A percentile compares a stretch with the other conserved stretches of the same genome.
Conservation (phyloP, 345 rosid species). For the Populus davidiana region DNA sequence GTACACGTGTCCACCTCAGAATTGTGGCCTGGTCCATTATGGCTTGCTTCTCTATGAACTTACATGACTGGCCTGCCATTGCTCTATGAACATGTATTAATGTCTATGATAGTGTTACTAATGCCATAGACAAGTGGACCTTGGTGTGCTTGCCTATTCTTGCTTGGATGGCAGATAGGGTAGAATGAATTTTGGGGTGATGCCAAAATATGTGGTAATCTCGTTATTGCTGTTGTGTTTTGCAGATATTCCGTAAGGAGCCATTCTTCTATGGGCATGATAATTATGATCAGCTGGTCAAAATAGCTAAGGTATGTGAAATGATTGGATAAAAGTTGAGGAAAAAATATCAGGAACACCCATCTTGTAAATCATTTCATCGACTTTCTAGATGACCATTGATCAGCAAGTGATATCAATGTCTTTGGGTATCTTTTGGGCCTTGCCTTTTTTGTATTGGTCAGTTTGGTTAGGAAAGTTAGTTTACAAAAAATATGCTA, state of each 20-base stretch:
- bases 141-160: slow-evolving; percentile 31
- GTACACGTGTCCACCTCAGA: not conserved
- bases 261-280: slow-evolving; percentile 99
- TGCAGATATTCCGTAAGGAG: slow-evolving; percentile 96
- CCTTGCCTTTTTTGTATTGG: not conserved
- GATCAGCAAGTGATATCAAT: not conserved
- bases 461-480: not conserved
- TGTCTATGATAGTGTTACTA: not conserved
- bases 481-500: no score
- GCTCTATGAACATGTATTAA: not conserved
- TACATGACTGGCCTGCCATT: not conserved
- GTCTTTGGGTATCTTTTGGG: not conserved
- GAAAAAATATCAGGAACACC: not conserved
- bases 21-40: not conserved
- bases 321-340: not conserved
- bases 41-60: not conserved
- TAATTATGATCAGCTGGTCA: slow-evolving; percentile 93
- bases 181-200: slow-evolving; percentile 22
- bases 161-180: slow-evolving; percentile 26
- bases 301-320: slow-evolving; percentile 82
- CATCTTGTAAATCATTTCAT: not conserved
- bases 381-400: not conserved
- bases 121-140: slow-evolving; percentile 18
- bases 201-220: slow-evolving; percentile 16
- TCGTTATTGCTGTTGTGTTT: slow-evolving; percentile 26